Evolutionary conservation across 345 rosid species (phyloP).

Genomic region (Euphorbia tirucalli): DNA sequence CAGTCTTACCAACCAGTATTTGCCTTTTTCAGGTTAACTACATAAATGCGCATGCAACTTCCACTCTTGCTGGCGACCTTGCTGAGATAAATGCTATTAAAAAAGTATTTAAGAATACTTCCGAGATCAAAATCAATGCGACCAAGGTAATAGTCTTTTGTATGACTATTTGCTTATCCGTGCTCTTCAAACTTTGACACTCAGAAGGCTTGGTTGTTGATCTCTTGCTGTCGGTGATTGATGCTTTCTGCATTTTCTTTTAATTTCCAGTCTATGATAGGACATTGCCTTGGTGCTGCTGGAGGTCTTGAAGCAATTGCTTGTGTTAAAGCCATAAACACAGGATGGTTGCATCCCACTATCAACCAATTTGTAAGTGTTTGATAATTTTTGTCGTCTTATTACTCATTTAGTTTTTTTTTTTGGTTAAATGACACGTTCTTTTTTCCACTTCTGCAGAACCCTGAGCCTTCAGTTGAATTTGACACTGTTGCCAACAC

Average conservation of each 20-base stretch:
- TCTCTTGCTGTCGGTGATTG: constrained; percentile 8
- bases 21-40: constrained; percentile 69
- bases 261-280: constrained; percentile 84
- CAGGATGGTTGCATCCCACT: constrained; percentile 95
- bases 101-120: constrained; percentile 81
- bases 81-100: constrained; percentile 97
- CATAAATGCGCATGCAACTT: constrained; percentile 97
- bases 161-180: neutral
- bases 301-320: constrained; percentile 99
- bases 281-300: constrained; percentile 98
- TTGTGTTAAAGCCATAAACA: constrained; percentile 75
- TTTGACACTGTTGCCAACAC: constrained; percentile 82
- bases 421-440: neutral
- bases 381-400: neutral
- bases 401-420: neutral
- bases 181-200: neutral
- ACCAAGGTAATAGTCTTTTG: constrained; percentile 65
- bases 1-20: neutral
- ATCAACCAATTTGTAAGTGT: constrained; percentile 89
- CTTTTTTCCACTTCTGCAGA: constrained; percentile 41
- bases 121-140: constrained; percentile 88
- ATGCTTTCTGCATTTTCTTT: neutral
- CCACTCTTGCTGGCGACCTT: constrained; percentile 96
- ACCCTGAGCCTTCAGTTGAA: constrained; percentile 83
- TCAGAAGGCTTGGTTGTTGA: constrained; percentile 8